phyloP scores from a whole-genome alignment of 495 filamentous ascomycete species.

The Trichoderma erinaceum region DNA sequence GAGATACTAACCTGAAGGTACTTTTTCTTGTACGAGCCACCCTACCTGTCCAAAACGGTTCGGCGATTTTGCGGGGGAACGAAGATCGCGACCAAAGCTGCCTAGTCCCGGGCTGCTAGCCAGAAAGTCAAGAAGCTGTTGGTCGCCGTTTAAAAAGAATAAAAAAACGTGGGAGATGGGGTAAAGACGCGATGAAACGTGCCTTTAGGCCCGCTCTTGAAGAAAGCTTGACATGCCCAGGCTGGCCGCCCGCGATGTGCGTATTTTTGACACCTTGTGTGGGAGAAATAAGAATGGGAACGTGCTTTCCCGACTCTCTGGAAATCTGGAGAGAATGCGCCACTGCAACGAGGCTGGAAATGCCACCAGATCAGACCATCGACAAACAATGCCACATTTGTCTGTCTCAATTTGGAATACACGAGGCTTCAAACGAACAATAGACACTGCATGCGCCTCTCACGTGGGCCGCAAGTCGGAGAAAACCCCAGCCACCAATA shows the following conservation, averaged over 20 bases:
- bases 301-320: neutral
- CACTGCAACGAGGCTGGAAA: neutral
- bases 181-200: slow-evolving; percentile 1
- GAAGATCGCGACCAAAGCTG: slow-evolving; percentile 4
- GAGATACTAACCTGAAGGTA: neutral
- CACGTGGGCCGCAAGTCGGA: neutral
- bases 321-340: neutral
- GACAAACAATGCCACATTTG: no score
- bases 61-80: slow-evolving; percentile 4
- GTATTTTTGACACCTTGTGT: no score
- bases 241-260: no score
- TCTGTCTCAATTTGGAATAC: neutral
- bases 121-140: neutral
- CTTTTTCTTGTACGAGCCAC: no score
- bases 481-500: slow-evolving; percentile 1
- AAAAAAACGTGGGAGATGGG: slow-evolving; percentile 10
- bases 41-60: neutral
- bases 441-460: neutral
- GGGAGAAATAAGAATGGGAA: neutral
- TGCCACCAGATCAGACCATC: no score
- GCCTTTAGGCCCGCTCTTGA: neutral
- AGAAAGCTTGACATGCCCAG: neutral
- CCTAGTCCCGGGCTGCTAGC: neutral
- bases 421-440: neutral
- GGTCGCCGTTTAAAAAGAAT: neutral